A percentile compares a stretch with the other conserved stretches of the same genome.
Evolutionary conservation across 2,329 filamentous ascomycete genomes (phyloP).

Genomic region (Phaeoacremonium minimum): DNA sequence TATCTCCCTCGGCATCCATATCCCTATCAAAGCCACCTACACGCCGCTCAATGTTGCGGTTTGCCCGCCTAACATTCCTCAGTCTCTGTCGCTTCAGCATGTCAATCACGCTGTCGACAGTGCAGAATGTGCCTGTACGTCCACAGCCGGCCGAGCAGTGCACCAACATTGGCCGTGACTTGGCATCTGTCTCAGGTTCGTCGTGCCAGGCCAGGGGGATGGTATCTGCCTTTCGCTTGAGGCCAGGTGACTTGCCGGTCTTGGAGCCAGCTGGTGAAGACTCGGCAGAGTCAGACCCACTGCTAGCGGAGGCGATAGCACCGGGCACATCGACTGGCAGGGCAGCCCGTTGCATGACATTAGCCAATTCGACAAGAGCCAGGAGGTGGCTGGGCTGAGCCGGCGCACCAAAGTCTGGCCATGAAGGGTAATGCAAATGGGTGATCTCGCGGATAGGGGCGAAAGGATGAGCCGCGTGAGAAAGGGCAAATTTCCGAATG

Average conservation of each 20-base stretch:
- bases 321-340: conserved; percentile 36
- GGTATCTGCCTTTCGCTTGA: conserved; percentile 12
- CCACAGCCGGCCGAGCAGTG: conserved; percentile 97
- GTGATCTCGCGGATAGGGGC: conserved; percentile 86
- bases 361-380: conserved; percentile 84
- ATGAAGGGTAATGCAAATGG: conserved; percentile 90
- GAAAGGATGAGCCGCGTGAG: conserved; percentile 74
- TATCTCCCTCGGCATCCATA: conserved; percentile 38
- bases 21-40: conserved; percentile 10
- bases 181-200: conserved; percentile 52
- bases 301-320: conserved; percentile 15
- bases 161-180: conserved; percentile 72
- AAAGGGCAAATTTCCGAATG: conserved; percentile 82
- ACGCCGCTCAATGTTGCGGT: conserved; percentile 19
- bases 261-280: conserved; percentile 4
- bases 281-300: too few species aligned
- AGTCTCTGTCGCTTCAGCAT: conserved; percentile 85
- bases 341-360: conserved; percentile 62
- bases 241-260: conserved; percentile 2
- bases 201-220: conserved; percentile 43
- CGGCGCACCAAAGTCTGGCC: conserved; percentile 94
- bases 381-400: conserved; percentile 85
- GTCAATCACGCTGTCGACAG: conserved; percentile 91
- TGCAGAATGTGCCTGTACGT: conserved; percentile 93
- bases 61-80: conserved; percentile 12